Percentiles rank a stretch among this genome's conserved stretches.
phyloP scores from a whole-genome alignment of 495 filamentous ascomycete species.

The Barbatosphaeria neglecta region DNA sequence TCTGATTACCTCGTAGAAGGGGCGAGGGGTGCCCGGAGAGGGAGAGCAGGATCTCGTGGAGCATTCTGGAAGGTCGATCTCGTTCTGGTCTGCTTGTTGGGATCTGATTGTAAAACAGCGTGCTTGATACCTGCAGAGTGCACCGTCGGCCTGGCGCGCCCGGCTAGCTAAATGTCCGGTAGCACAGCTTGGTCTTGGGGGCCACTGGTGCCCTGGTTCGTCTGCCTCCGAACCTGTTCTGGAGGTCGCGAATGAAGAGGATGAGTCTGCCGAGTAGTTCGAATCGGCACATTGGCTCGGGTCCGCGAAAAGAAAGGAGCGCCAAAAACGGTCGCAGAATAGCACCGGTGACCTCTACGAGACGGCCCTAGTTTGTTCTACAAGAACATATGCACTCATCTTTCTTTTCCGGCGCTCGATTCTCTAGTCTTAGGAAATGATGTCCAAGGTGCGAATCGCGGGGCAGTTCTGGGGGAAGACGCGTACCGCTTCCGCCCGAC shows the following conservation, averaged over 20 bases:
- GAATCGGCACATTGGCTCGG: slow-evolving; percentile 25
- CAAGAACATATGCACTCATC: background rate
- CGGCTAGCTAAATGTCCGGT: background rate
- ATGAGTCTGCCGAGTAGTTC: slow-evolving; percentile 37
- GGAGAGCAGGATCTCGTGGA: slow-evolving; percentile 92
- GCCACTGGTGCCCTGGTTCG: slow-evolving; percentile 1
- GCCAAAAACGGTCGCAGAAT: background rate
- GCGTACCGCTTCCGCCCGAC: background rate
- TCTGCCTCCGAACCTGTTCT: slow-evolving; percentile 13
- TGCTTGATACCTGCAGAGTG: too few relatives aligned
- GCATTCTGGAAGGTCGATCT: slow-evolving; percentile 48
- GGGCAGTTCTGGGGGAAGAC: background rate
- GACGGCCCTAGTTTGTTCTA: background rate
- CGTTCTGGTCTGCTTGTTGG: too few relatives aligned
- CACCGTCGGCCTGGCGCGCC: slow-evolving; percentile 5
- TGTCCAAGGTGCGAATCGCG: background rate
- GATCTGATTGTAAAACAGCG: too few relatives aligned
- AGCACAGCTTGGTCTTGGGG: slow-evolving; percentile 2
- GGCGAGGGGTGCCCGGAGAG: slow-evolving; percentile 88
- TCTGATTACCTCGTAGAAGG: slow-evolving; percentile 47
- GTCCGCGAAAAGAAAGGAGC: background rate
- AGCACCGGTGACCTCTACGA: background rate
- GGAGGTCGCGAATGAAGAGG: slow-evolving; percentile 30
- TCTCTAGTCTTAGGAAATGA: background rate
- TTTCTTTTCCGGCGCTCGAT: slow-evolving; percentile 5